These are phyloP conservation scores for Claviceps pazoutovae DNA, from an alignment of 2,329 filamentous ascomycete species.

Conservation along the genomic window DNA sequence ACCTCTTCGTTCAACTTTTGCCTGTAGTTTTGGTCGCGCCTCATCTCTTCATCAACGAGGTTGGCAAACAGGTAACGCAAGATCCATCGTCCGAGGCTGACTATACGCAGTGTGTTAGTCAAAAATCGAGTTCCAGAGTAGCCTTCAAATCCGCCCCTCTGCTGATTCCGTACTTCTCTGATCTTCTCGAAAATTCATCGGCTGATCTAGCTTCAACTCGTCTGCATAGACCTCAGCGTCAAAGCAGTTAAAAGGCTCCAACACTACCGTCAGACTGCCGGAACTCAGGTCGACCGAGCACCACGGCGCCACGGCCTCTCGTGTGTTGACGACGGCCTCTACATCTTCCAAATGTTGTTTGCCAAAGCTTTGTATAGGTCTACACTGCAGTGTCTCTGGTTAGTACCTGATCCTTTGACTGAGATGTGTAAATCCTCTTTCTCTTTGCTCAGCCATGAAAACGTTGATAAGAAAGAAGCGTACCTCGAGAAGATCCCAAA, in stretches of 20 bases:
- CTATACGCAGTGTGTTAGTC: constrained; percentile 28
- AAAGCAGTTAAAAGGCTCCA: constrained; percentile 93
- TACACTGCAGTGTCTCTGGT: constrained; percentile 44
- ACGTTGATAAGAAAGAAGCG: constrained; percentile 9
- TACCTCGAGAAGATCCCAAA: constrained; percentile 89
- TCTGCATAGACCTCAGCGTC: constrained; percentile 96
- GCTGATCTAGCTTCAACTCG: constrained; percentile 60
- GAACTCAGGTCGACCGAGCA: constrained; percentile 90
- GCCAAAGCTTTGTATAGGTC: constrained; percentile 80
- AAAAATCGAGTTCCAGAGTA: neutral
- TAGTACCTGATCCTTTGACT: neutral
- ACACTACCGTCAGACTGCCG: constrained; percentile 74
- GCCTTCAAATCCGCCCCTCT: neutral
- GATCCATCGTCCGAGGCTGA: constrained; percentile 95
- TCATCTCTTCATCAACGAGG: constrained; percentile 81
- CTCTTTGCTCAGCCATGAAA: neutral
- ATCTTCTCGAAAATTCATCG: constrained; percentile 77
- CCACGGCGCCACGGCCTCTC: constrained; percentile 86
- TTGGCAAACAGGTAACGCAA: constrained; percentile 82
- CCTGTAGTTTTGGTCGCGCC: constrained; percentile 63
- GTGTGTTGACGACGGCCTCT: constrained; percentile 70
- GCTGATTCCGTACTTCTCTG: constrained; percentile 59
- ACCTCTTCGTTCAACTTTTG: constrained; percentile 49
- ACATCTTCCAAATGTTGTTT: constrained; percentile 92
- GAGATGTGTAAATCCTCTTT: neutral